These are phyloP conservation scores for Colletotrichum noveboracense DNA, from an alignment of 2,329 filamentous ascomycete species.

Conservation along the genomic window DNA sequence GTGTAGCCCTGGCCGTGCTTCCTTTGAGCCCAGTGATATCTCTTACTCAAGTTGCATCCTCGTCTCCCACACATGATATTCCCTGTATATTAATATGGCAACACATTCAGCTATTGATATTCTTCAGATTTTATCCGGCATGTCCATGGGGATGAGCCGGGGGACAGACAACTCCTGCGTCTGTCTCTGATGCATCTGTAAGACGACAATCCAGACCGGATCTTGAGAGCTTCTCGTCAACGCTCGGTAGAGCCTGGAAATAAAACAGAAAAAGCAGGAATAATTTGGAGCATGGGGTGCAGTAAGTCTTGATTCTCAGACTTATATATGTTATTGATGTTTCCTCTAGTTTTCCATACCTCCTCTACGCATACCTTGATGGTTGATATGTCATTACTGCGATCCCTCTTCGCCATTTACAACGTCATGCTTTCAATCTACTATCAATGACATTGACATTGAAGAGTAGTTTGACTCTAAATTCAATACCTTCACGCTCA, in stretches of 20 bases:
- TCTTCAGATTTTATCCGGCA: not conserved
- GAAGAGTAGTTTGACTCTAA: too few species aligned
- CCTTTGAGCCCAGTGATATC: not conserved
- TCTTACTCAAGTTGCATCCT: not conserved
- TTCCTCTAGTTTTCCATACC: too few species aligned
- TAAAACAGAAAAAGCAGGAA: too few species aligned
- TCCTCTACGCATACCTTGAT: too few species aligned
- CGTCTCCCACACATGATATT: not conserved
- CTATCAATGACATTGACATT: too few species aligned
- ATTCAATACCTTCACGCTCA: too few species aligned
- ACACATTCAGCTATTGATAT: accelerated
- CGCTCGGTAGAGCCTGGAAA: not conserved
- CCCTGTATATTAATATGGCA: not conserved
- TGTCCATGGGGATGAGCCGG: accelerated
- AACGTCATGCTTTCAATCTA: accelerated
- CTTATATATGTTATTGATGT: too few species aligned
- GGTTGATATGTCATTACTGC: too few species aligned
- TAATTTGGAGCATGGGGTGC: too few species aligned
- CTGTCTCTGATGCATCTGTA: accelerated
- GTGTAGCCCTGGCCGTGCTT: not conserved
- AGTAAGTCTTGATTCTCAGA: too few species aligned
- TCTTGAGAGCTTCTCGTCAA: not conserved
- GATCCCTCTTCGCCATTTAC: too few species aligned
- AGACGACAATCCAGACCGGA: accelerated
- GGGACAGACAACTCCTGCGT: not conserved